phyloP scores from a whole-genome alignment of 2,329 filamentous ascomycete species.

The Leptosphaerulina australis region DNA sequence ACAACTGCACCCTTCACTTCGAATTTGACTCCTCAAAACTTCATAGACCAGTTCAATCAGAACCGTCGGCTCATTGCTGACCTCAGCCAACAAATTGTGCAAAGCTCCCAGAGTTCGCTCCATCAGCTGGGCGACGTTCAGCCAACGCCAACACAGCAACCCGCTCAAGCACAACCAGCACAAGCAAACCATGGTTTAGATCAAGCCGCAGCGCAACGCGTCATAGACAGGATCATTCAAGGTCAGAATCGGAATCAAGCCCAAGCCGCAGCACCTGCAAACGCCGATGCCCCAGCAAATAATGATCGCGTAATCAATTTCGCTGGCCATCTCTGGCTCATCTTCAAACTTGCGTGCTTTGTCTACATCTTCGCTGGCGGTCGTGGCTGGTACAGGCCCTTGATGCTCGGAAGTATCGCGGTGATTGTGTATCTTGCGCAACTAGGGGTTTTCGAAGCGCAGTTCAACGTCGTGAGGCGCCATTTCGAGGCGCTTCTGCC shows the following conservation, averaged over 20 bases:
- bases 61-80: slow-evolving; percentile 43
- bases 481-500: slow-evolving; percentile 55
- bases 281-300: slow-evolving; percentile 22
- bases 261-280: slow-evolving; percentile 17
- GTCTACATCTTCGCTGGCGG: slow-evolving; percentile 61
- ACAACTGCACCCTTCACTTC: slow-evolving; percentile 39
- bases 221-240: slow-evolving; percentile 22
- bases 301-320: slow-evolving; percentile 37
- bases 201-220: slow-evolving; percentile 17
- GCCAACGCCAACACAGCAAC: slow-evolving; percentile 27
- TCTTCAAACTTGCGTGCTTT: slow-evolving; percentile 63
- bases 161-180: slow-evolving; percentile 16
- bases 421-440: slow-evolving; percentile 52
- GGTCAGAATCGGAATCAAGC: slow-evolving; percentile 19
- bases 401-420: slow-evolving; percentile 50
- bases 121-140: slow-evolving; percentile 28
- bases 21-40: slow-evolving; percentile 38
- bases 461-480: slow-evolving; percentile 45
- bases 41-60: slow-evolving; percentile 41
- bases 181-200: slow-evolving; percentile 16
- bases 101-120: slow-evolving; percentile 23
- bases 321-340: slow-evolving; percentile 59
- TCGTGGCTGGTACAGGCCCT: slow-evolving; percentile 50
- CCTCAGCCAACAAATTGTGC: slow-evolving; percentile 40
- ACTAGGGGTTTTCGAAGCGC: slow-evolving; percentile 50